Evolutionary conservation across 176 grass and related monocot species (phyloP).

Genomic region (Carex littledalei): DNA sequence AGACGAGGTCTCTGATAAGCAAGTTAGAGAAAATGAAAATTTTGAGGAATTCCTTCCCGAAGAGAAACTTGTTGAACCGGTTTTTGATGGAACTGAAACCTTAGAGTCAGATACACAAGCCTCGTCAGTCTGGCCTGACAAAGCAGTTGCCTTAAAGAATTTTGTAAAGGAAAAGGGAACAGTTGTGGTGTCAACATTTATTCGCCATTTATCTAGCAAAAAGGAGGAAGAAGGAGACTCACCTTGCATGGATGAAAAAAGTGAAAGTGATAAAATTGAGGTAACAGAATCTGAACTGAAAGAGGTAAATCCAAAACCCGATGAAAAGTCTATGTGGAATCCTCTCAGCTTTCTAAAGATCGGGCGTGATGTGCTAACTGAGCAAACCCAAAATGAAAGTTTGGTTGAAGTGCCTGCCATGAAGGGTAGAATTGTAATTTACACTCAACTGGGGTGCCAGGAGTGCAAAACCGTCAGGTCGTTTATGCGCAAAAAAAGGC

Average conservation of each 20-base stretch:
- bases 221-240: slow-evolving; percentile 54
- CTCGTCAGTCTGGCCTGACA: slow-evolving; percentile 60
- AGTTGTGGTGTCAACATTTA: slow-evolving; percentile 67
- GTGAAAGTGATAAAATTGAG: slow-evolving; percentile 22
- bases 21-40: slow-evolving; percentile 32
- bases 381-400: slow-evolving; percentile 15
- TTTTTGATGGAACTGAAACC: slow-evolving; percentile 91
- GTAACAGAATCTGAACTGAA: slow-evolving; percentile 39
- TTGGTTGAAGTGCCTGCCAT: slow-evolving; percentile 32
- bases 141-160: slow-evolving; percentile 72
- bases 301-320: slow-evolving; percentile 34
- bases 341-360: slow-evolving; percentile 85
- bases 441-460: slow-evolving; percentile 66
- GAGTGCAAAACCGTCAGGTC: slow-evolving; percentile 67
- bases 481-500: slow-evolving; percentile 52
- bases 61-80: slow-evolving; percentile 62
- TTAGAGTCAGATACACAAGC: slow-evolving; percentile 56
- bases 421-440: slow-evolving; percentile 73
- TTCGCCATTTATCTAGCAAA: slow-evolving; percentile 81
- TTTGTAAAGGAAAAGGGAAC: slow-evolving; percentile 88
- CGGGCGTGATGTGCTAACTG: slow-evolving; percentile 43
- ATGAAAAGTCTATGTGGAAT: slow-evolving; percentile 71
- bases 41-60: slow-evolving; percentile 43
- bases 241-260: slow-evolving; percentile 32
- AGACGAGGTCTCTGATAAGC: slow-evolving; percentile 21